Base-by-base conservation (phyloP, 305 asterid genomes). In the Fraxinus paxiana region DNA sequence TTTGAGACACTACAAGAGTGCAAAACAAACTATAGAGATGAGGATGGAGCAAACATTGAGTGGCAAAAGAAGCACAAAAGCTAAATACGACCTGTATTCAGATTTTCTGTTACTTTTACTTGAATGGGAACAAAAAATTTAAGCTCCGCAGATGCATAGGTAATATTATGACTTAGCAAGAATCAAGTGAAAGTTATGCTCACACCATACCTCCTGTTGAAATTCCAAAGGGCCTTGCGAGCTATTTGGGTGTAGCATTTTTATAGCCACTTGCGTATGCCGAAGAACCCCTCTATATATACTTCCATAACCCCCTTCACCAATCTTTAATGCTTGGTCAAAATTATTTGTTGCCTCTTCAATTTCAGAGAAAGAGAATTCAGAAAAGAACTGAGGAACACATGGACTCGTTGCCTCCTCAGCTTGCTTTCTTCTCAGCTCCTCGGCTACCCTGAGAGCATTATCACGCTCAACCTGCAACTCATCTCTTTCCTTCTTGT, bases 301-400 rank as follows among this genome's bases (percentile, higher is more conserved):
- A 85, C 84, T 87, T 69, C 99, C 98, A 76, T 91, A 92, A 77
- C 95, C 92, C 38, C 99, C 99, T 89, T 92, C 97, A 48, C 96
- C 97, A 61, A 96, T 92, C 90, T 89, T 91, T 84, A 87, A 77
- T 72, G 85, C 77, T 28, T 86, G 92, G 83, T 89, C 92, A 81
- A 96, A 94, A 85, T 79, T 84, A 73, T 41, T 35, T 3, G 99
- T 92, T 59, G 97, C 99, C 80, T 87, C 92, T 79, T 94, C 90
- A 38, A 96, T 93, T 87, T 95, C 99, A 18, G 80, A 24, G 78
- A 90, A 89, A 9, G 90, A 87, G 83, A 90, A 94, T 77, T 91
- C 97, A 28, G 92, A 86, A 82, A 85, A 92, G 88, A 90, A 89
- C 85, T 83, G 91, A 85, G 88, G 82, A 31, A 54, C 73, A 15